Percentiles rank a stretch among this genome's conserved stretches.
Conservation (phyloP, 805 yeast species). For the Wickerhamia fluorescens region DNA sequence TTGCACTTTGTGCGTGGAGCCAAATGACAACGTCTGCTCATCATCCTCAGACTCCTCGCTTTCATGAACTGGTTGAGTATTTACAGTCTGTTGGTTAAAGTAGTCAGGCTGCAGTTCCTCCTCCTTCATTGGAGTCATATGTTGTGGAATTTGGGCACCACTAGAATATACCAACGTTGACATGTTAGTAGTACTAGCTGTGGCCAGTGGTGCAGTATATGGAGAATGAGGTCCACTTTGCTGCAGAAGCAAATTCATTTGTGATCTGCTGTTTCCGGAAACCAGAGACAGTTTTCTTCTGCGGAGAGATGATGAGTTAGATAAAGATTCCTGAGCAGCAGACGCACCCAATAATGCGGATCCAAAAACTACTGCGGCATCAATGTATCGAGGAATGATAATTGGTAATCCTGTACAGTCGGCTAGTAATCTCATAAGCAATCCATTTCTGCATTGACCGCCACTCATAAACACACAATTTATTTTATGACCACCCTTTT, state of each 20-base stretch:
- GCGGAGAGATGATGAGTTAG: slow-evolving; percentile 25
- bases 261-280: slow-evolving; percentile 13
- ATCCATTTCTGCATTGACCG: slow-evolving; percentile 91
- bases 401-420: slow-evolving; percentile 91
- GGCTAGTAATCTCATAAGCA: slow-evolving; percentile 83
- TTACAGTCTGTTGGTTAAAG: slow-evolving; percentile 26
- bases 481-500: slow-evolving; percentile 68
- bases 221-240: slow-evolving; percentile 50
- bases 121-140: slow-evolving; percentile 37
- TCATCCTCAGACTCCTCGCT: slow-evolving; percentile 34
- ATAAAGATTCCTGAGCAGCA: slow-evolving; percentile 65
- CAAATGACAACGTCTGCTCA: slow-evolving; percentile 50
- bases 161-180: slow-evolving; percentile 40
- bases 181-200: slow-evolving; percentile 56
- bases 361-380: slow-evolving; percentile 96
- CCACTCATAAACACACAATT: slow-evolving; percentile 83
- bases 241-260: slow-evolving; percentile 11
- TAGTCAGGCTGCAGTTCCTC: slow-evolving; percentile 25
- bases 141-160: slow-evolving; percentile 21
- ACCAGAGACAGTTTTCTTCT: slow-evolving; percentile 29
- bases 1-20: slow-evolving; percentile 49
- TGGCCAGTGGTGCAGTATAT: slow-evolving; percentile 76
- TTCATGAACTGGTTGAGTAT: background rate
- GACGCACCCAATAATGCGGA: slow-evolving; percentile 92
- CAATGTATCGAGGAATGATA: slow-evolving; percentile 89